Evolutionary conservation across 768 basidiomycete genomes (phyloP), one percentile per base, ranked within the genome.

Genomic region (Tephrocybe sp.): DNA sequence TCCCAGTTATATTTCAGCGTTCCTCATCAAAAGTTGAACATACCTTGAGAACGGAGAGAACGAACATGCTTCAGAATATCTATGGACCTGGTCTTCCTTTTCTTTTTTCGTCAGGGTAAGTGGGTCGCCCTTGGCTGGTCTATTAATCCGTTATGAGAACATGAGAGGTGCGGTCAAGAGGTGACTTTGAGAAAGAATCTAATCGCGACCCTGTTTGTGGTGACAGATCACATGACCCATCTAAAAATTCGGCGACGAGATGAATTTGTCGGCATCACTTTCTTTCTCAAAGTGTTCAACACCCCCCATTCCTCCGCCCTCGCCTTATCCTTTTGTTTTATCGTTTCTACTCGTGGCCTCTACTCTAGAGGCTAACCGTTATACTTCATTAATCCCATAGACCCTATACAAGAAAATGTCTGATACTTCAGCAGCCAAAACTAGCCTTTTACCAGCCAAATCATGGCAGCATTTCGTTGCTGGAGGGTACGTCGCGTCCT

Each of bases 401-500:
- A 47, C 22, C 15, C 38, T 54, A 29, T 24, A 45, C 33, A 52
- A 24, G 36, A 42, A 25, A 45, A 60, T 61, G 49, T 65, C 63
- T 53, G 52, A 57, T 50, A 39, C 60, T 57, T 52, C 70, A 9
- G 56, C 72, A 0, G 59, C 72, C 4, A 66, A 69, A 19, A 60
- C 67, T 2, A 61, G 62, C 24, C 55, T 75, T 57, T 64, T 86
- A 2, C 85, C 88, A 2, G 78, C 85, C 42, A 86, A 88, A 65
- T 88, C 91, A 68, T 90, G 83, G 85, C 80, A 79, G 47, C 91
- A 94, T 61, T 84, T 93, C 57, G 74, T 88, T 8, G 91, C 87
- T 23, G 91, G 91, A 74, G 91, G 90, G 91, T 92, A 58, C 64
- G 88, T 72, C 29, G 16, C 29, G 12, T 44, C 16, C 10, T 16